A percentile compares a stretch with the other conserved stretches of the same genome.
Evolutionary conservation across 352 stramenopile genomes (phyloP).

Genomic region (Pythium guiyangense): DNA sequence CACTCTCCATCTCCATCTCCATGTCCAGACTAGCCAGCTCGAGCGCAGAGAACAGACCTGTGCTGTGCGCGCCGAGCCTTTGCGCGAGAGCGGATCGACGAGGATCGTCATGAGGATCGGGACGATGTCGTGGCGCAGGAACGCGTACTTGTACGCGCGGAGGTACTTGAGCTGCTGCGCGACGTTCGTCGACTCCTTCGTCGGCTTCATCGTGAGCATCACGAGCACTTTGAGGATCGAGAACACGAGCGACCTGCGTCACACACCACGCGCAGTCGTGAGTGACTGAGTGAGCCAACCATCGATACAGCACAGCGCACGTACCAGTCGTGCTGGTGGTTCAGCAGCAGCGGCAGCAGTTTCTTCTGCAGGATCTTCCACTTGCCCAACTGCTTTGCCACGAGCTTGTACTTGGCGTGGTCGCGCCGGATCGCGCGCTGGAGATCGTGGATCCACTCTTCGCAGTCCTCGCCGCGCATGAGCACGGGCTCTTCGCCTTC

Average conservation of each 20-base stretch:
- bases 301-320: neutral
- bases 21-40: neutral
- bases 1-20: neutral
- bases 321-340: conserved; percentile 82
- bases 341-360: conserved; percentile 76
- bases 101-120: conserved; percentile 86
- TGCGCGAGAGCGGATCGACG: conserved; percentile 68
- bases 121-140: conserved; percentile 62
- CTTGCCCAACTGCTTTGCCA: conserved; percentile 79
- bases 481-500: conserved; percentile 60
- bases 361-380: conserved; percentile 89
- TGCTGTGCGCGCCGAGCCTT: conserved; percentile 45
- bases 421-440: conserved; percentile 78
- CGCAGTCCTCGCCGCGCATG: conserved; percentile 81
- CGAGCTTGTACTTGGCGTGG: conserved; percentile 76
- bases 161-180: conserved; percentile 79
- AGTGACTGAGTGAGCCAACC: neutral
- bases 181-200: conserved; percentile 74
- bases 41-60: conserved; percentile 18
- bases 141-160: conserved; percentile 82
- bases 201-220: conserved; percentile 87
- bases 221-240: conserved; percentile 89
- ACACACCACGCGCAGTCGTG: neutral
- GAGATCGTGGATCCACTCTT: conserved; percentile 82
- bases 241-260: conserved; percentile 61